Base-by-base conservation (phyloP, 345 rosid genomes). In the Abelmoschus esculentus region DNA sequence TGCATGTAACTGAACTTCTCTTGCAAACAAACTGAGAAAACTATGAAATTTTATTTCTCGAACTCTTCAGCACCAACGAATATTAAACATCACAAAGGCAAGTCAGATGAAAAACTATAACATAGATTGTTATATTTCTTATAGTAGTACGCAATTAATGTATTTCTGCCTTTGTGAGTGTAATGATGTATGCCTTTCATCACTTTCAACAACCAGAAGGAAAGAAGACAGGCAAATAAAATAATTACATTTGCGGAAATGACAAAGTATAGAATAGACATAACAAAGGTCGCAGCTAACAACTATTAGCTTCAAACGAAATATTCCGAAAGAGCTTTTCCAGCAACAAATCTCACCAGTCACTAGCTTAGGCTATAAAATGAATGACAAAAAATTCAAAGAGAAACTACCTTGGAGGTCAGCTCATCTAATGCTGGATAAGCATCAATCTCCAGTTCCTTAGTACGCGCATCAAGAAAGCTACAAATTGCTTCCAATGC, bases 361-460 rank as follows among this genome's bases (percentile, higher is more conserved):
- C 12, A 36, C 66, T 32, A 5, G 49, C 66, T 36, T 62, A 62
- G 11, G n/a, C 50, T 17, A 38, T 12, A 18, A 62, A 38, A 5
- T 44, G 17, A 65, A 65, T 3, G 6, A 26, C 19, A 65, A 46
- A 46, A 5, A 65, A 42, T 42, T 26, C 34, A 14, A 8, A 65
- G 3, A 14, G 14, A 47, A 46, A 65, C 1, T 79, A 79, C 86
- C 82, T 80, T 82, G 55, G 87, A 79, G 63, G 87, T 86, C 56
- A 86, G 78, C 74, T 86, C 87, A 69, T 86, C 86, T 34, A 86
- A 71, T 65, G 87, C 90, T 29, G 87, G 90, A 74, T 84, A 84
- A 55, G 90, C 70, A 70, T 73, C 87, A 17, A 78, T 82, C 86
- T 84, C 87, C 57, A 86, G 73, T 58, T 86, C 86, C 63, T 74